Base-by-base conservation (phyloP, 1,284 basidiomycete species). In the Naganishia sp. region DNA sequence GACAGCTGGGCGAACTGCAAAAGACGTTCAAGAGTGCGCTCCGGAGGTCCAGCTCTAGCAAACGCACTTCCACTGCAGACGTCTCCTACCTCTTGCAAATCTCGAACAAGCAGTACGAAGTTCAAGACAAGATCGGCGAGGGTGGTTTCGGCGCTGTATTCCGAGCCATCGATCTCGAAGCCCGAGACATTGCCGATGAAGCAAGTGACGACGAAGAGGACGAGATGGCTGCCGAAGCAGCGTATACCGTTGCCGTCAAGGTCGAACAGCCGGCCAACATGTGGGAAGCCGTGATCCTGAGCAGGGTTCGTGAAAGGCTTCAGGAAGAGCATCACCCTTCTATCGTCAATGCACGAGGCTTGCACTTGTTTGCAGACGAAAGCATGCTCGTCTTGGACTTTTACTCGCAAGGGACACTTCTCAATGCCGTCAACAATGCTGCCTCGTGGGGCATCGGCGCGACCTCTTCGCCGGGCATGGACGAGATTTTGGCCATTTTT, bases 81-180 rank as follows among this genome's bases (percentile, higher is more conserved):
- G 76, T 75, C 31, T 48, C 66, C 1, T 73, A 71, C 55, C 53
- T 63, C 7, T 69, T 81, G 36, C 66, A 72, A 2, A 81, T 97
- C 9, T 83, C 82, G 39, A 86, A 84, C 3, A 84, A 84, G 68
- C 81, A 80, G 53, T 92, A 90, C 73, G 84, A 84, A 60, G 85
- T 98, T 10, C 81, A 83, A 6, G 88, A 89, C 70, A 98, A 98
- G 79, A 84, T 99, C 25, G 96, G 96, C 6, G 95, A 99, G 81
- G 96, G 96, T 6, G 94, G 94, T 0, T 99, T 94, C 73, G 96
- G 95, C 0, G 86, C 90, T 2, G 96, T 99, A 11, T 99, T 96
- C 81, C 86, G 88, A 68, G 92, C 89, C 5, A 76, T 81, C 42
- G 82, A 84, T 65, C 68, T 80, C 10, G 75, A 75, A 7, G 75